Evolutionary conservation across 2,329 filamentous ascomycete genomes (phyloP).

Genomic region (Fusarium graminum): DNA sequence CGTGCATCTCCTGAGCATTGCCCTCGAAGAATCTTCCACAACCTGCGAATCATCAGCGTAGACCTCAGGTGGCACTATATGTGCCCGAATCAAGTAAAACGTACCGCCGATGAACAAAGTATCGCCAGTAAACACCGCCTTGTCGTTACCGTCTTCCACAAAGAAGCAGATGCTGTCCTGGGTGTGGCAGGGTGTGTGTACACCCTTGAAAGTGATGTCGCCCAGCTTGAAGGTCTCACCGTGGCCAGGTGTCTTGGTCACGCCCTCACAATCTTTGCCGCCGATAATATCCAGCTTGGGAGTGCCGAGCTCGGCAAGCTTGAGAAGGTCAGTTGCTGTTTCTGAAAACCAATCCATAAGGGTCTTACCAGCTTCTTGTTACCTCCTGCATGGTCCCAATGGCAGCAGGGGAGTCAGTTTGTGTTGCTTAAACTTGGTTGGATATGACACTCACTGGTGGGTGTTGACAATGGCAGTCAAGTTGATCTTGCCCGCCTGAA

Average conservation of each 20-base stretch:
- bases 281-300: conserved; percentile 82
- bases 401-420: conserved; percentile 65
- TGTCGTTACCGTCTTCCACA: conserved; percentile 81
- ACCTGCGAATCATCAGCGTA: conserved; percentile 62
- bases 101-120: conserved; percentile 93
- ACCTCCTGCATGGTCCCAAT: conserved; percentile 94
- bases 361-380: conserved; percentile 80
- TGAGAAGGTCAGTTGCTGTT: conserved; percentile 7
- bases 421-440: not conserved
- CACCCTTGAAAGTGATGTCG: conserved; percentile 81
- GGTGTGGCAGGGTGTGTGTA: conserved; percentile 98
- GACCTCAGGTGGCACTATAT: not conserved
- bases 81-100: conserved; percentile 6
- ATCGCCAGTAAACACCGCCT: conserved; percentile 93
- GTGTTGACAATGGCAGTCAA: conserved; percentile 94
- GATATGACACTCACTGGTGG: conserved; percentile 78
- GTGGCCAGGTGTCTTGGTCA: conserved; percentile 81
- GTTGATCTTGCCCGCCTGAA: conserved; percentile 79
- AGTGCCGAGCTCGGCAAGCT: conserved; percentile 63
- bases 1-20: conserved; percentile 89
- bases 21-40: conserved; percentile 98
- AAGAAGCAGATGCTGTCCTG: conserved; percentile 98
- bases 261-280: conserved; percentile 85
- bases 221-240: conserved; percentile 86
- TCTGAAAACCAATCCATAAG: not conserved